These are phyloP conservation scores for Ceratobasidium sp. DNA, from an alignment of 1,284 basidiomycete genomes.

Conservation along the genomic window DNA sequence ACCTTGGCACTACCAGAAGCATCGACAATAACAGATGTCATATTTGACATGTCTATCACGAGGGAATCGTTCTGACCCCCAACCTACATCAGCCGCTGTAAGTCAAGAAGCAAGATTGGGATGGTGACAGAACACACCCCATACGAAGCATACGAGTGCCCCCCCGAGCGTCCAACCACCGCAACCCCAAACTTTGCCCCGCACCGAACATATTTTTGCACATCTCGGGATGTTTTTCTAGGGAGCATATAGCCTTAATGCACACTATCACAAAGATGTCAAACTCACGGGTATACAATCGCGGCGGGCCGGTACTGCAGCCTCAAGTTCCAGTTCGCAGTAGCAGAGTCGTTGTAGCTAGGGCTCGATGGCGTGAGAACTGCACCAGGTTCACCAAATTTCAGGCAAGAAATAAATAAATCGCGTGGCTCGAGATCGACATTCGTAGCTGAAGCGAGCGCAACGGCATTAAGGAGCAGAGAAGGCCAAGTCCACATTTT, in stretches of 20 bases:
- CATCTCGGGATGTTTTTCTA: constrained; percentile 38
- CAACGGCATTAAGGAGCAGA: constrained; percentile 10
- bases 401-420: constrained; percentile 8
- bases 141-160: constrained; percentile 49
- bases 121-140: constrained; percentile 22
- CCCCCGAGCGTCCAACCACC: constrained; percentile 48
- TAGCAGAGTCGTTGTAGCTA: neutral
- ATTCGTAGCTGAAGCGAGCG: neutral
- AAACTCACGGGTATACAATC: constrained; percentile 48
- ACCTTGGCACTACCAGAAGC: constrained; percentile 25
- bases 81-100: neutral
- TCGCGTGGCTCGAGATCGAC: neutral
- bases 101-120: neutral
- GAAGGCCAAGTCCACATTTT: constrained; percentile 1
- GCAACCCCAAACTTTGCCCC: constrained; percentile 36
- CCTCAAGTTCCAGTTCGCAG: constrained; percentile 45
- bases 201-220: constrained; percentile 47
- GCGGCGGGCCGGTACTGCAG: constrained; percentile 45
- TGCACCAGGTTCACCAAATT: neutral
- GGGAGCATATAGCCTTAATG: neutral
- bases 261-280: neutral
- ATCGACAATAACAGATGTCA: constrained; percentile 48
- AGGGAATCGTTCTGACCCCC: constrained; percentile 49
- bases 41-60: constrained; percentile 48
- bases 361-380: constrained; percentile 7